Base-by-base conservation (phyloP, 1,139 yeast genomes). In the Torulaspora pretoriensis region DNA sequence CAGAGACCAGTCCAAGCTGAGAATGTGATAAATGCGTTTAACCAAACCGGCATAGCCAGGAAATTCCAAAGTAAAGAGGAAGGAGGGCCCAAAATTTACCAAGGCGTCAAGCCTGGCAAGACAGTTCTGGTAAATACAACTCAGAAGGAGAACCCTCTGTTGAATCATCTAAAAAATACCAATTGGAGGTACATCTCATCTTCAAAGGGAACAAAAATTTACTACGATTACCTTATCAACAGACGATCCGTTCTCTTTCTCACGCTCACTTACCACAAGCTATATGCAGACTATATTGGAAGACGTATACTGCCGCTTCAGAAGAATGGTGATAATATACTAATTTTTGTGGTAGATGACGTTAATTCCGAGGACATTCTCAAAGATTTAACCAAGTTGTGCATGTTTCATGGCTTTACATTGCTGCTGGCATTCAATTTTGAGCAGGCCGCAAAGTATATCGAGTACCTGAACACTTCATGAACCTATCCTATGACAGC, bases 281-380 rank as follows among this genome's bases (percentile, higher is more conserved):
- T 90, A 35, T 90, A 85, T 51, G 96, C 96, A 0, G 97, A 89
- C 60, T 89, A 92, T 57, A 78, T 92, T 3, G 79, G 80, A 70
- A 77, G 78, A 47, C 75, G 94, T 44, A 71, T 89, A 56, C 78
- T 77, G 51, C 80, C 80, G 44, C 63, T 81, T 24, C 71, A 75
- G 25, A 77, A 73, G 52, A 63, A 69, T 23, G 74, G 75, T 8
- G 69, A 83, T 39, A 75, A 90, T 13, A 71, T 89, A 1, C 61
- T 92, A 35, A 67, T 92, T 39, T 80, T 83, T 13, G 81, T 85
- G 13, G 86, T 88, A 2, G 97, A 89, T 57, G 78, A 86, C 22
- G 92, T 82, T 24, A 80, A 83, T 46, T 85, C 81, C 28, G 84
- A 80, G 40, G 88, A 82, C 14, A 70, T 81, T 0, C 57, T 92